Percentiles rank a stretch among this genome's conserved stretches.
These are phyloP conservation scores for Dictyostelium gargantuum DNA, from an alignment of 208 protist genomes.

Conservation along the genomic window DNA sequence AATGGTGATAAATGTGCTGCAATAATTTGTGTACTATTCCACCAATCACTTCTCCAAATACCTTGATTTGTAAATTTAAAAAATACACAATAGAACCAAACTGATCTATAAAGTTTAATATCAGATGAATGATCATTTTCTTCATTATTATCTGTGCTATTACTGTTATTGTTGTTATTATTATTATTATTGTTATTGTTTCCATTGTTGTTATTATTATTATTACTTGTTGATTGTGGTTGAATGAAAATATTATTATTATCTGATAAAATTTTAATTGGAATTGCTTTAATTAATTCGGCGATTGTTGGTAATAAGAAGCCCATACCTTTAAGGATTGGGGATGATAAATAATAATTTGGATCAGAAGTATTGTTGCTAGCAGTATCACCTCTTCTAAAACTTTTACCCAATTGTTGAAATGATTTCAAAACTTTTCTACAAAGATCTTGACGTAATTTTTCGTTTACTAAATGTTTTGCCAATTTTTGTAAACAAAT, in stretches of 20 bases:
- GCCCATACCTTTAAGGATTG: slow-evolving; percentile 64
- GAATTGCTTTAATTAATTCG: background rate
- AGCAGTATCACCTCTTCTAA: background rate
- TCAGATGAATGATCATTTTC: background rate
- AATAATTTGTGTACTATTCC: background rate
- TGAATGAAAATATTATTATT: background rate
- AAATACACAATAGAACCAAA: slow-evolving; percentile 71
- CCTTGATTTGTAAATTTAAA: slow-evolving; percentile 52
- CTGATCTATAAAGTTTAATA: slow-evolving; percentile 22
- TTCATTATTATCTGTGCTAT: too few species aligned
- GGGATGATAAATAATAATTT: slow-evolving; percentile 28
- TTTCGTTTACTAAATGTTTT: background rate
- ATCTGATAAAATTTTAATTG: background rate
- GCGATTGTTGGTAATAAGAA: slow-evolving; percentile 56
- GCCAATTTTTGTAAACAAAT: slow-evolving; percentile 1
- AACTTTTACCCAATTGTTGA: slow-evolving; percentile 47
- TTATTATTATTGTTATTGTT: background rate
- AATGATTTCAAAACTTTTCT: slow-evolving; percentile 35
- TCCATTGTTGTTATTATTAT: background rate
- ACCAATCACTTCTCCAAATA: slow-evolving; percentile 62
- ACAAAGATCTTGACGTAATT: slow-evolving; percentile 34
- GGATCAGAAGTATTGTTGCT: background rate
- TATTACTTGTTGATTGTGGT: too few species aligned
- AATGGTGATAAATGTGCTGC: slow-evolving; percentile 29
- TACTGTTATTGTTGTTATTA: too few species aligned